A percentile compares a stretch with the other conserved stretches of the same genome.
These are phyloP conservation scores for Paratrypanosoma confusum DNA, from an alignment of 208 protist genomes.

Conservation along the genomic window DNA sequence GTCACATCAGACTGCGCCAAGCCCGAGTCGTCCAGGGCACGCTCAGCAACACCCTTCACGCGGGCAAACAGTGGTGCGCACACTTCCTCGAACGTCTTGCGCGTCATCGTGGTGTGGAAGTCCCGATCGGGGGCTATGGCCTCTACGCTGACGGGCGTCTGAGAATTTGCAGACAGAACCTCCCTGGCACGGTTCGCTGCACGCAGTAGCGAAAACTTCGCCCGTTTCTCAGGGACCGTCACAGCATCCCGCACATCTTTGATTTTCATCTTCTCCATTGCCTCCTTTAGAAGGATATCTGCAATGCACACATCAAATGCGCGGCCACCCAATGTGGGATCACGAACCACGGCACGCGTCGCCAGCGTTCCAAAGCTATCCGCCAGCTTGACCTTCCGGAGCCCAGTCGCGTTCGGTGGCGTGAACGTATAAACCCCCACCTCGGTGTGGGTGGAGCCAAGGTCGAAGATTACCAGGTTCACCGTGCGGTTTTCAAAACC, in stretches of 20 bases:
- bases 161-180: conserved; percentile 83
- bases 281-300: conserved; percentile 74
- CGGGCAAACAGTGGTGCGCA: conserved; percentile 69
- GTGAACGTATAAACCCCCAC: conserved; percentile 79
- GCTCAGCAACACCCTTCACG: conserved; percentile 33
- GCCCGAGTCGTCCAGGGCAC: conserved; percentile 31
- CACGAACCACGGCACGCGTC: conserved; percentile 57
- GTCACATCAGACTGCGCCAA: conserved; percentile 29
- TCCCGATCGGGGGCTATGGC: conserved; percentile 75
- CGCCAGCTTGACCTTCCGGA: conserved; percentile 15
- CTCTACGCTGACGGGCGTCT: conserved; percentile 82
- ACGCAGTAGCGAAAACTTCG: conserved; percentile 83
- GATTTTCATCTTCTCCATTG: conserved; percentile 62
- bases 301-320: conserved; percentile 87
- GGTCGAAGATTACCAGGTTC: conserved; percentile 74
- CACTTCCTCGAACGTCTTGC: conserved; percentile 75
- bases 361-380: conserved; percentile 63
- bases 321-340: conserved; percentile 73
- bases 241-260: conserved; percentile 27
- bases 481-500: conserved; percentile 68
- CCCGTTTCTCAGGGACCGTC: conserved; percentile 42
- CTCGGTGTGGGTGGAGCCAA: conserved; percentile 80
- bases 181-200: conserved; percentile 84
- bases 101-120: conserved; percentile 59
- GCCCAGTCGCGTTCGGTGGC: conserved; percentile 16